Evolutionary conservation across 2,329 filamentous ascomycete genomes (phyloP).

Genomic region (Emericellopsis cladophorae): DNA sequence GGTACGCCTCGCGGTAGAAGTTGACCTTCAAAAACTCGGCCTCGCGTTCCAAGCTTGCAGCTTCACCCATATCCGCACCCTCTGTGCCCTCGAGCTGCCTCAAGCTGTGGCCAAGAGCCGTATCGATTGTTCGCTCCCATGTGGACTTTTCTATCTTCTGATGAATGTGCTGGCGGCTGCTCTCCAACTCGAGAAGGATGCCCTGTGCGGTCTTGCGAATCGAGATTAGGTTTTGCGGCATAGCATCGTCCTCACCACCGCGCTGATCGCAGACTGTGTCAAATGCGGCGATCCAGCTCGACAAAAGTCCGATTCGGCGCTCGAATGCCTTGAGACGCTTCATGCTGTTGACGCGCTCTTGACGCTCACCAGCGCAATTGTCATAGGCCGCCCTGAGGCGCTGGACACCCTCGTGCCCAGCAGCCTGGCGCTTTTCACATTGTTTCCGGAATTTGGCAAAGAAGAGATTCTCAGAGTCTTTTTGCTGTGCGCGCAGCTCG

Average conservation of each 20-base stretch:
- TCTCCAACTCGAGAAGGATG: conserved; percentile 78
- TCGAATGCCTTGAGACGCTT: conserved; percentile 74
- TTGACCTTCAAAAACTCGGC: conserved; percentile 75
- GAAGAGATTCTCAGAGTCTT: conserved; percentile 69
- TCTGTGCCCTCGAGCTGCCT: conserved; percentile 56
- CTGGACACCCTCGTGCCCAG: conserved; percentile 65
- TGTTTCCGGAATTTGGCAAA: conserved; percentile 88
- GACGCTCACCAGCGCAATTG: conserved; percentile 62
- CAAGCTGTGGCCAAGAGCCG: conserved; percentile 75
- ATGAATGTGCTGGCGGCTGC: conserved; percentile 81
- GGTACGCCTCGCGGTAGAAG: conserved; percentile 68
- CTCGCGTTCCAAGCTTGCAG: conserved; percentile 63
- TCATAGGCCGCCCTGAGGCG: conserved; percentile 77
- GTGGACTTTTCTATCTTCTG: conserved; percentile 67
- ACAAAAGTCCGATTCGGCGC: conserved; percentile 73
- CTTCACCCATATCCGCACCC: conserved; percentile 42
- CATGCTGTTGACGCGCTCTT: conserved; percentile 68
- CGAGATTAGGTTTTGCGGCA: conserved; percentile 55
- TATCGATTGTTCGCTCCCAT: conserved; percentile 82
- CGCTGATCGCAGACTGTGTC: conserved; percentile 65
- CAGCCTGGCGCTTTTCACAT: conserved; percentile 66
- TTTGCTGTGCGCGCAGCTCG: conserved; percentile 85
- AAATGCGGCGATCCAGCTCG: conserved; percentile 86
- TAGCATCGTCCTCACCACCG: conserved; percentile 42
- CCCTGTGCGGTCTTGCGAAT: conserved; percentile 84